These are phyloP conservation scores for Viridothelium virens DNA, from an alignment of 495 filamentous ascomycete genomes.

Conservation along the genomic window DNA sequence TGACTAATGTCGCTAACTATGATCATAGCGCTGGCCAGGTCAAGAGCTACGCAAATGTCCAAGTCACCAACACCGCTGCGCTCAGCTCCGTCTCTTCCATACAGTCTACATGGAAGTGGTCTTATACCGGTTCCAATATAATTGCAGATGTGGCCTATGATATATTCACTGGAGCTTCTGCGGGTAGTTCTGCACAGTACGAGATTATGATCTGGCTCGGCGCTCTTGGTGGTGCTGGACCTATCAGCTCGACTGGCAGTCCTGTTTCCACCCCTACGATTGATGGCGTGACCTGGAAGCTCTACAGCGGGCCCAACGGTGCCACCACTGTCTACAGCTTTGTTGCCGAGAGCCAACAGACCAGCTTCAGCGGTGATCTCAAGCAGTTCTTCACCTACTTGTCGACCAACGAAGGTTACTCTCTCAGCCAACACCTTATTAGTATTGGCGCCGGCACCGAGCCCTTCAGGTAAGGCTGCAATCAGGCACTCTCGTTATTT, in stretches of 20 bases:
- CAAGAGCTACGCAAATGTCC: conserved; percentile 55
- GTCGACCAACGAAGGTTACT: conserved; percentile 41
- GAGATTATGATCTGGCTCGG: conserved; percentile 70
- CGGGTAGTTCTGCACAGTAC: conserved; percentile 44
- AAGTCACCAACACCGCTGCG: conserved; percentile 38
- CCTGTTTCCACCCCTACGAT: conserved; percentile 44
- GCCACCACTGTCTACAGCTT: conserved; percentile 32
- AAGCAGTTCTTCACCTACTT: conserved; percentile 52
- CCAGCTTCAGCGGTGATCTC: conserved; percentile 49
- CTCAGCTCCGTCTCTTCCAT: conserved; percentile 47
- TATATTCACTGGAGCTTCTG: conserved; percentile 48
- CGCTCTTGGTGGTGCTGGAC: conserved; percentile 53
- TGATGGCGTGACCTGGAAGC: conserved; percentile 19
- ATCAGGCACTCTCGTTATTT: background rate
- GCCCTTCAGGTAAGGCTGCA: conserved; percentile 30
- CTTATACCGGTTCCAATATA: conserved; percentile 48
- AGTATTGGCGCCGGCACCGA: conserved; percentile 52
- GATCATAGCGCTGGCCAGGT: conserved; percentile 28
- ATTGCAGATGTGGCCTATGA: conserved; percentile 62
- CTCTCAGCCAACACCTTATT: conserved; percentile 47
- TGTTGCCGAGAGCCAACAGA: conserved; percentile 36
- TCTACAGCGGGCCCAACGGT: conserved; percentile 26
- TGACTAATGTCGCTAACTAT: background rate
- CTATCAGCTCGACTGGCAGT: conserved; percentile 52
- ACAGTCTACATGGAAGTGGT: conserved; percentile 47